phyloP scores from a whole-genome alignment of 352 stramenopile species.

The Pythium biforme region DNA sequence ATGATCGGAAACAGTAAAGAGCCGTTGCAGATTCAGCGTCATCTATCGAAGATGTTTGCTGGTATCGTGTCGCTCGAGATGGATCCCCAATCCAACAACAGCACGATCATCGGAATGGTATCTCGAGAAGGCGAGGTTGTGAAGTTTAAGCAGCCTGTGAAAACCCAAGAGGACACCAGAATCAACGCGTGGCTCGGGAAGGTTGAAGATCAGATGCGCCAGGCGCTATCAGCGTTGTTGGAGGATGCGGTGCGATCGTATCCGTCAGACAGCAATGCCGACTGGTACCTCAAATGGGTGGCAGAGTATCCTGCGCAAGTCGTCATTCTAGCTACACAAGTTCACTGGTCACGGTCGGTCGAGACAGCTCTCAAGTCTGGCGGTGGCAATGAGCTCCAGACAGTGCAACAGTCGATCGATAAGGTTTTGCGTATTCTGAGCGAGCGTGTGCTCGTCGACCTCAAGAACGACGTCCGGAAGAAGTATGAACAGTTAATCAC shows the following conservation, averaged over 20 bases:
- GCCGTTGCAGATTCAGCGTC: slow-evolving; percentile 96
- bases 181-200: slow-evolving; percentile 96
- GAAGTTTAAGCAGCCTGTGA: slow-evolving; percentile 90
- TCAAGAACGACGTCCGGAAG: slow-evolving; percentile 93
- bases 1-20: slow-evolving; percentile 99
- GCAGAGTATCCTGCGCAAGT: slow-evolving; percentile 97
- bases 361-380: slow-evolving; percentile 86
- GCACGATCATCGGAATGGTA: slow-evolving; percentile 92
- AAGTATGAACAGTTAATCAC: slow-evolving; percentile 99
- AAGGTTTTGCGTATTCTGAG: slow-evolving; percentile 95
- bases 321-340: slow-evolving; percentile 97
- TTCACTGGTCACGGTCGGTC: slow-evolving; percentile 96
- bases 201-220: slow-evolving; percentile 97
- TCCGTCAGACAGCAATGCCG: slow-evolving; percentile 67
- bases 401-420: slow-evolving; percentile 67
- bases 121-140: slow-evolving; percentile 99
- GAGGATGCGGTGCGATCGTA: slow-evolving; percentile 90
- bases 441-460: slow-evolving; percentile 93
- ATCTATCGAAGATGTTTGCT: slow-evolving; percentile 99
- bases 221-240: slow-evolving; percentile 94
- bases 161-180: slow-evolving; percentile 86
- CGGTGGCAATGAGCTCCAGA: slow-evolving; percentile 38
- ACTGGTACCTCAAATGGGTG: slow-evolving; percentile 97
- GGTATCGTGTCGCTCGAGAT: slow-evolving; percentile 94
- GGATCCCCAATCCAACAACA: slow-evolving; percentile 45